Evolutionary conservation across 345 rosid genomes (phyloP), one percentile per base, ranked within the genome.

Genomic region (Iberis pinnata): DNA sequence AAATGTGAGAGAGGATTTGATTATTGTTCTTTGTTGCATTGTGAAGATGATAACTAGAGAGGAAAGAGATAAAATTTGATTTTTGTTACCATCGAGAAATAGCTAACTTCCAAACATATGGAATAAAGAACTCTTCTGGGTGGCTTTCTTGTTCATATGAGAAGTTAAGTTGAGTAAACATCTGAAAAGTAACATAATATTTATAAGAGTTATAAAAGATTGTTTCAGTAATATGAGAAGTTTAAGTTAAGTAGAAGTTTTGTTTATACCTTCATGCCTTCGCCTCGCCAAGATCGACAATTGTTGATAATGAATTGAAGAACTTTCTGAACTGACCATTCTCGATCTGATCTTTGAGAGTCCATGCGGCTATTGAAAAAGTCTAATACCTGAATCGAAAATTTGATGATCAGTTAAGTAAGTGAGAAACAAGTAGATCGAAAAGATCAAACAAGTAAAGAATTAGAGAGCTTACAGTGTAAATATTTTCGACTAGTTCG

Each of bases 121-220:
- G 98, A 43, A 83, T 81, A 56, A 92, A 92, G 71, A 92, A 92
- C 73, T 88, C 98, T 75, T 92, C 95, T 0, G 98, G 88, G 63
- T 92, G 89, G 64, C 93, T 81, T 77, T 92, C 96, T 85, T 92
- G 98, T 56, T 92, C 98, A 18, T 92, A 92, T 15, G 98, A 88
- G 76, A 92, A 92, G 64, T 84, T 88, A 63, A 92, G 76, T 46
- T 85, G 93, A 53, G 95, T 88, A 70, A 92, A 92, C 89, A 92
- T 81, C 98, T 92, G 86, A 6, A 31, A 19, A 25, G 8, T 26
- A 27, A 56, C 37, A 42, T 11, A 18, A 14, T 32, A 44, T 11
- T 43, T 8, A 35, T 51, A 20, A 0, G 13, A 53, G 10, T 11
- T 19, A 17, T 25, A 7, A 57, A 22, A n/a, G n/a, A n/a, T n/a